Percentiles rank a stretch among this genome's conserved stretches.
phyloP scores from a whole-genome alignment of 2,329 filamentous ascomycete species.

The Hypomyces rosellus region DNA sequence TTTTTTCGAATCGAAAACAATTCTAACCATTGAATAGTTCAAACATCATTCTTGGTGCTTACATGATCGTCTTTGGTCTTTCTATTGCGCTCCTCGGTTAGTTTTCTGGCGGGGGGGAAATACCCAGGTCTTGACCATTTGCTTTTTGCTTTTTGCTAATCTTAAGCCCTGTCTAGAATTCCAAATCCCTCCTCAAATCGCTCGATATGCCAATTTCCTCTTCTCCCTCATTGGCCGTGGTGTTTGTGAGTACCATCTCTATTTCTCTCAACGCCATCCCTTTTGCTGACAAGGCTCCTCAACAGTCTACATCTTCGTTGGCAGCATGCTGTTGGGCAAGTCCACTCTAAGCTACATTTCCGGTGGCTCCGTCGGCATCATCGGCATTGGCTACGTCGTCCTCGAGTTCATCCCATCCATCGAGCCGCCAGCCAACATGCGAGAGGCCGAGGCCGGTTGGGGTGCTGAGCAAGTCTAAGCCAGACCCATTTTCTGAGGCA shows the following conservation, averaged over 20 bases:
- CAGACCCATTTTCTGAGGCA: not conserved
- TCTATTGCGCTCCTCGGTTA: slow-evolving; percentile 61
- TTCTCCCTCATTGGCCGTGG: slow-evolving; percentile 96
- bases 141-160: not conserved
- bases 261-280: not conserved
- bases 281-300: slow-evolving; percentile 11
- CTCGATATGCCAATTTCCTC: slow-evolving; percentile 93
- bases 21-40: slow-evolving; percentile 9
- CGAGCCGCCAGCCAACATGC: slow-evolving; percentile 76
- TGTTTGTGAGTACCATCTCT: slow-evolving; percentile 61
- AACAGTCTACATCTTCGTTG: slow-evolving; percentile 95
- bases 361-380: slow-evolving; percentile 68
- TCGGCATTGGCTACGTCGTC: slow-evolving; percentile 70
- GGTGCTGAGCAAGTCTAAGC: slow-evolving; percentile 68
- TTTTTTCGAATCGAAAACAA: not conserved
- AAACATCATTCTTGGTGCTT: slow-evolving; percentile 70
- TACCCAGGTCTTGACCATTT: not conserved
- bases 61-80: slow-evolving; percentile 86
- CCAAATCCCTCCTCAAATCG: slow-evolving; percentile 87
- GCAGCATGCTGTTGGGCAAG: slow-evolving; percentile 71
- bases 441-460: slow-evolving; percentile 69
- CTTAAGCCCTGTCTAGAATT: slow-evolving; percentile 55
- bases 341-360: slow-evolving; percentile 64
- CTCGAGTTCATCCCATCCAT: slow-evolving; percentile 75
- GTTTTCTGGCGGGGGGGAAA: slow-evolving; percentile 7